Base-by-base conservation (phyloP, 768 basidiomycete genomes). In the Lactifluus rugatus region DNA sequence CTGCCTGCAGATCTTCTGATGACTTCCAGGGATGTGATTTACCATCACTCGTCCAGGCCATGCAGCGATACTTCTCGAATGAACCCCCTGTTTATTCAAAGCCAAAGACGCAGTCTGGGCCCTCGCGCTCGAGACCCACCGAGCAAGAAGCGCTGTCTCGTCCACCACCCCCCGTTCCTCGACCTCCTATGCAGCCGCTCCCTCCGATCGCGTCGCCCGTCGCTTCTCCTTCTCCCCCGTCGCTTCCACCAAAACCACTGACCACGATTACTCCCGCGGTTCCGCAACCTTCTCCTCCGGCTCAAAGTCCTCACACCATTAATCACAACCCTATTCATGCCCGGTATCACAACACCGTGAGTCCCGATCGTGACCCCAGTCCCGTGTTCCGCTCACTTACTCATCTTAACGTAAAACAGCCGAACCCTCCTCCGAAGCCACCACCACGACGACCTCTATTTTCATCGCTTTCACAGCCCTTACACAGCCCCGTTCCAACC, bases 41-140 rank as follows among this genome's bases (percentile, higher is more conserved):
- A n/a, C 72, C 76, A 26, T 79, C 76, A 4, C 76, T 99, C 21
- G 69, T 94, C 45, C 81, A 88, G 62, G 83, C 84, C 19, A 79
- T 97, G 75, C 85, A 88, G 64, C 78, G 82, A 41, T 78, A 85
- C 55, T 98, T 98, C 73, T 94, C 91, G 21, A 76, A 76, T 31
- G 79, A 84, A 47, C 94, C 95, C 44, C 94, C 94, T 7, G 82
- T 98, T 16, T 96, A 93, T 69, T 84, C 94, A 32, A 92, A 87
- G 71, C 85, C 90, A 16, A 79, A 75, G 65, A 61, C 66, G 25
- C 60, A 62, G 63, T 60, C 63, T 64, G 57, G 67, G 37, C 63
- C 64, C 32, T 26, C 48, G 16, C 13, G 58, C 42, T 60, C 57
- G 58, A 50, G 66, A 37, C 56, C 65, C 57, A 63, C 67, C 37